Conservation (phyloP, 2,329 filamentous ascomycete genomes). For the Calonectria leucothoes region DNA sequence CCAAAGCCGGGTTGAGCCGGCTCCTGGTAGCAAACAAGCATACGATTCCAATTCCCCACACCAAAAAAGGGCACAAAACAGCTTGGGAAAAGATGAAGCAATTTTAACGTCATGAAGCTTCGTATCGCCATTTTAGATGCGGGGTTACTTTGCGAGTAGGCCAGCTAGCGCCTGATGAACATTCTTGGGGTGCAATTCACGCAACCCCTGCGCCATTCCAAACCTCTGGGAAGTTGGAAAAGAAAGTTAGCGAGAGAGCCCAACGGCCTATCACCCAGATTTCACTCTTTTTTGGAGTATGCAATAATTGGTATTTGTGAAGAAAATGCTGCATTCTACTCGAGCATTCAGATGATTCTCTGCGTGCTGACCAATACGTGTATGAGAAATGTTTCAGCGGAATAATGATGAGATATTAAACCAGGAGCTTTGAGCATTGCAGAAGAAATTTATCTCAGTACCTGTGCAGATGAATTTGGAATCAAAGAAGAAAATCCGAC, state of each 20-base stretch:
- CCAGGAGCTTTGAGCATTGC: no score
- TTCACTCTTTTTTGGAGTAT: no score
- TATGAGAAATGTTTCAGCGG: no score
- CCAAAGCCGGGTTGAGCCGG: not conserved
- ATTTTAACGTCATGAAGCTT: not conserved
- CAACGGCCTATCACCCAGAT: fast-evolving
- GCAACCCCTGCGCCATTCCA: not conserved
- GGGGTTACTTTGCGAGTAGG: not conserved
- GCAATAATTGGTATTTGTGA: no score
- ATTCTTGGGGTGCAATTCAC: not conserved
- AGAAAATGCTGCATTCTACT: no score
- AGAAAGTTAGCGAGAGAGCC: not conserved
- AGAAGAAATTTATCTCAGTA: no score
- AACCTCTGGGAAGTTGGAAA: not conserved
- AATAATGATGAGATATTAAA: no score
- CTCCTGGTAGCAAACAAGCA: not conserved
- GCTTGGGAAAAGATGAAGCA: not conserved
- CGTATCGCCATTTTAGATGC: not conserved
- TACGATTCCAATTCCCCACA: not conserved
- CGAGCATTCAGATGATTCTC: no score
- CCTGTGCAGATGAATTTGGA: no score
- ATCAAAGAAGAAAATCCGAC: no score
- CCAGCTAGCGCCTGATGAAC: not conserved
- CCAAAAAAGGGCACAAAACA: not conserved
- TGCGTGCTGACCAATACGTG: no score